Percentiles rank a stretch among this genome's conserved stretches.
Evolutionary conservation across 1,284 basidiomycete genomes (phyloP).

Genomic region (Calocybe gambosa): DNA sequence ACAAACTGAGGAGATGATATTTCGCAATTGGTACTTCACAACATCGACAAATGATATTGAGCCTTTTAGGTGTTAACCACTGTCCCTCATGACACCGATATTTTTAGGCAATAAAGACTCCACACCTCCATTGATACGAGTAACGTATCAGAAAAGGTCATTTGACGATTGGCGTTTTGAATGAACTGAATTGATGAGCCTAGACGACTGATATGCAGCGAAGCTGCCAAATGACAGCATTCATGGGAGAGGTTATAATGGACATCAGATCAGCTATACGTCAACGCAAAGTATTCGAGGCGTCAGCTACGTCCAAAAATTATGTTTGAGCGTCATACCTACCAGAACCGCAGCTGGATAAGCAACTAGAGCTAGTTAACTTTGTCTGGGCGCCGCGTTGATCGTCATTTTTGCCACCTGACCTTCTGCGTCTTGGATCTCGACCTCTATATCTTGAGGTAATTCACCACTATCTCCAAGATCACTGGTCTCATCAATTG

Average conservation of each 20-base stretch:
- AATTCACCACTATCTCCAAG: slow-evolving; percentile 27
- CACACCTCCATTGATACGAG: too few species aligned
- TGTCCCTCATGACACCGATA: too few species aligned
- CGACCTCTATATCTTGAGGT: slow-evolving; percentile 45
- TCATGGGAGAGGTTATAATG: background rate
- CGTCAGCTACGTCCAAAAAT: background rate
- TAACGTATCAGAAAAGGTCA: too few species aligned
- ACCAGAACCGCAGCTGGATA: too few species aligned
- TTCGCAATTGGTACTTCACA: too few species aligned
- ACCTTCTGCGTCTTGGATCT: slow-evolving; percentile 65
- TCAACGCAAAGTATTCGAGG: background rate
- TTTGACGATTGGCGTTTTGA: too few species aligned
- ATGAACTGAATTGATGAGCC: background rate
- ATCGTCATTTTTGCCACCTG: slow-evolving; percentile 56
- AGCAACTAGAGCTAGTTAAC: background rate
- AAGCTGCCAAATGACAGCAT: background rate
- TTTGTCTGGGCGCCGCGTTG: slow-evolving; percentile 4
- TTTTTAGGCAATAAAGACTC: too few species aligned
- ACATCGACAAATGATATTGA: too few species aligned
- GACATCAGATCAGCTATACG: background rate
- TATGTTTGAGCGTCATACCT: background rate
- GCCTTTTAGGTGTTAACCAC: too few species aligned
- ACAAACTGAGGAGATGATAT: too few species aligned
- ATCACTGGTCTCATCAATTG: slow-evolving; percentile 28
- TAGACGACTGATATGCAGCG: background rate